A percentile compares a stretch with the other conserved stretches of the same genome.
phyloP scores from a whole-genome alignment of 805 yeast genomes.

The Barnettozyma sp. region DNA sequence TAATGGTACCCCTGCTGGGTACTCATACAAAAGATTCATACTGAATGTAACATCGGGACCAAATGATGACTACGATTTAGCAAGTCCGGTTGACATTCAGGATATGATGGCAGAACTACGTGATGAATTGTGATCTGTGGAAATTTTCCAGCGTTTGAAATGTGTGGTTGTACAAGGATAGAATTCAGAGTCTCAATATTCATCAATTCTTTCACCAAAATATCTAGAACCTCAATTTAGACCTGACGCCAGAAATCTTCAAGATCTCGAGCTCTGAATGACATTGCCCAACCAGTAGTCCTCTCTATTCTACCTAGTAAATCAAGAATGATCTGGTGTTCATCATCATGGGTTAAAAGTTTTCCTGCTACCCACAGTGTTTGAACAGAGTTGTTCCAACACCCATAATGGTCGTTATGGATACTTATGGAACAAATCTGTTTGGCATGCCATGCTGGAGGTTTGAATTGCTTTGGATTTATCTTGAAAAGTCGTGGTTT shows the following conservation, averaged over 20 bases:
- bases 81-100: not conserved
- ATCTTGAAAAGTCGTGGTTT: slow-evolving; percentile 33
- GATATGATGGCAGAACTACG: slow-evolving; percentile 1
- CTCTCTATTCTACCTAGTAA: slow-evolving; percentile 24
- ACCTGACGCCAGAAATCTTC: slow-evolving; percentile 25
- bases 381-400: slow-evolving; percentile 23
- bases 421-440: slow-evolving; percentile 19
- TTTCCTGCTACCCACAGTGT: slow-evolving; percentile 21
- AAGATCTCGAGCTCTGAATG: slow-evolving; percentile 26
- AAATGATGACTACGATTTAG: slow-evolving; percentile 1
- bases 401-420: slow-evolving; percentile 20
- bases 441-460: slow-evolving; percentile 23
- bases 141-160: too few relatives aligned
- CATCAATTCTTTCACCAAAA: too few relatives aligned
- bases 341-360: slow-evolving; percentile 21
- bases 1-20: not conserved
- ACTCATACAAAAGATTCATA: slow-evolving; percentile 5
- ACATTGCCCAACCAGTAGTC: slow-evolving; percentile 30
- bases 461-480: slow-evolving; percentile 13
- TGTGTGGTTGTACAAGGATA: too few relatives aligned
- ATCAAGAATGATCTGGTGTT: slow-evolving; percentile 26
- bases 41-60: slow-evolving; percentile 1
- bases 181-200: too few relatives aligned
- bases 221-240: too few relatives aligned
- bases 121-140: slow-evolving; percentile 6